These are phyloP conservation scores for Omphalotus olearius DNA, from an alignment of 1,284 basidiomycete species.

Conservation along the genomic window DNA sequence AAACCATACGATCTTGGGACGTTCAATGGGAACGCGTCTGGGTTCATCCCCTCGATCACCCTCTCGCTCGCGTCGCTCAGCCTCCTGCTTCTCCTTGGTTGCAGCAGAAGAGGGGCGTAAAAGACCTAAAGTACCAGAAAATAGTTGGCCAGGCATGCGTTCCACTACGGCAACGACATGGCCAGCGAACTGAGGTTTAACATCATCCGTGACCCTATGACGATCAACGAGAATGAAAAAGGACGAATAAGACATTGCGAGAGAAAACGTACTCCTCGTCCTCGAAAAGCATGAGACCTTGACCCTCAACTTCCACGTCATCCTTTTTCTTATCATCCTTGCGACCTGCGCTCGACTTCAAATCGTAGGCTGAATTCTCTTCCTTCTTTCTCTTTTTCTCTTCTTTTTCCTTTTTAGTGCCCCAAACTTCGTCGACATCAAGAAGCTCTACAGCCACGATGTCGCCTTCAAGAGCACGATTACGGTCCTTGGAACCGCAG, in stretches of 20 bases:
- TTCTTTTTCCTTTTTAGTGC: conserved; percentile 99
- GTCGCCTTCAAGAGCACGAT: conserved; percentile 97
- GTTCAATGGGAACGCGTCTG: conserved; percentile 70
- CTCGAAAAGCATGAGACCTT: conserved; percentile 93
- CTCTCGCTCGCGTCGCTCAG: conserved; percentile 94
- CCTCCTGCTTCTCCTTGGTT: conserved; percentile 99
- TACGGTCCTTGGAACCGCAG: conserved; percentile 97
- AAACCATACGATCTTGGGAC: conserved; percentile 99
- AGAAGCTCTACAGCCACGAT: conserved; percentile 98
- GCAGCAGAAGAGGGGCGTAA: conserved; percentile 96
- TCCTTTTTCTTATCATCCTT: conserved; percentile 99
- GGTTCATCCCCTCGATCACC: conserved; percentile 85
- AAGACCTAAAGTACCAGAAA: conserved; percentile 94
- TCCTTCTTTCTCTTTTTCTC: conserved; percentile 99
- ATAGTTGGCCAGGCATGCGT: conserved; percentile 97
- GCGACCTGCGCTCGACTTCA: conserved; percentile 70
- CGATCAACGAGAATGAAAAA: conserved; percentile 16
- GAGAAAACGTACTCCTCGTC: conserved; percentile 79
- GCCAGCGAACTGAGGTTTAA: conserved; percentile 94
- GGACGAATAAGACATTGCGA: not conserved
- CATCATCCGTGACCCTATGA: conserved; percentile 87
- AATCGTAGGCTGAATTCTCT: conserved; percentile 90
- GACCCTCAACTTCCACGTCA: conserved; percentile 98
- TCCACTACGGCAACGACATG: conserved; percentile 98
- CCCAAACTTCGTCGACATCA: conserved; percentile 98